Conservation (phyloP, 2,329 filamentous ascomycete genomes). For the Colletotrichum zoysiae region DNA sequence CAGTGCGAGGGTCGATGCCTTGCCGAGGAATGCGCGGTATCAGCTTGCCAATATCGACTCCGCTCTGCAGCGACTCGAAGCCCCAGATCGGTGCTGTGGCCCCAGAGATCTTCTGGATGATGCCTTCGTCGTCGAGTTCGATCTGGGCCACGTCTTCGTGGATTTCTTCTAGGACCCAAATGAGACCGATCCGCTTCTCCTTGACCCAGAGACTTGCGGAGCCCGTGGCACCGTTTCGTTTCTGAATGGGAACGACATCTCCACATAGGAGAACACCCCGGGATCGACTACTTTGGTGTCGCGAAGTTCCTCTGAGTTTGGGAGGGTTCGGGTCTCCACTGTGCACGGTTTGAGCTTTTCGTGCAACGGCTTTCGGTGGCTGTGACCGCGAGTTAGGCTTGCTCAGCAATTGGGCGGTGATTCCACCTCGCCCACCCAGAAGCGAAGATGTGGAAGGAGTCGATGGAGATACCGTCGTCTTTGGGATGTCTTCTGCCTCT, state of each 20-base stretch:
- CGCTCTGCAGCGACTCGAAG: constrained; percentile 72
- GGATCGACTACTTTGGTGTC: constrained; percentile 81
- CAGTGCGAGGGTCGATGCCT: constrained; percentile 75
- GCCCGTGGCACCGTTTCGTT: constrained; percentile 90
- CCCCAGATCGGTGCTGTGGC: constrained; percentile 91
- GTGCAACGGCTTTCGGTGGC: constrained; percentile 66
- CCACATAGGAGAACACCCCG: constrained; percentile 93
- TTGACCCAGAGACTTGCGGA: constrained; percentile 99
- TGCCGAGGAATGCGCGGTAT: constrained; percentile 86
- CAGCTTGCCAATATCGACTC: constrained; percentile 81
- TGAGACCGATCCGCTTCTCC: constrained; percentile 92
- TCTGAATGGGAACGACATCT: constrained; percentile 98
- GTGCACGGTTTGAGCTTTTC: constrained; percentile 74
- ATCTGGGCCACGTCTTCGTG: constrained; percentile 90
- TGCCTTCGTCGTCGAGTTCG: constrained; percentile 81
- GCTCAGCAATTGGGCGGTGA: constrained; percentile 88
- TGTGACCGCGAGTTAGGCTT: constrained; percentile 77
- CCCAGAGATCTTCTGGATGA: constrained; percentile 78
- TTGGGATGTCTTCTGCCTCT: constrained; percentile 50
- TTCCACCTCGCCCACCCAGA: constrained; percentile 78
- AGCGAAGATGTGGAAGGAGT: constrained; percentile 62
- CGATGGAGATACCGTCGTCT: constrained; percentile 54
- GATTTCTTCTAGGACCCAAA: constrained; percentile 98
- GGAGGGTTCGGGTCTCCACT: constrained; percentile 66
- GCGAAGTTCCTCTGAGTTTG: constrained; percentile 65